Percentiles rank a stretch among this genome's conserved stretches.
Evolutionary conservation across 345 rosid genomes (phyloP).

Genomic region (Syzygium aqueum): DNA sequence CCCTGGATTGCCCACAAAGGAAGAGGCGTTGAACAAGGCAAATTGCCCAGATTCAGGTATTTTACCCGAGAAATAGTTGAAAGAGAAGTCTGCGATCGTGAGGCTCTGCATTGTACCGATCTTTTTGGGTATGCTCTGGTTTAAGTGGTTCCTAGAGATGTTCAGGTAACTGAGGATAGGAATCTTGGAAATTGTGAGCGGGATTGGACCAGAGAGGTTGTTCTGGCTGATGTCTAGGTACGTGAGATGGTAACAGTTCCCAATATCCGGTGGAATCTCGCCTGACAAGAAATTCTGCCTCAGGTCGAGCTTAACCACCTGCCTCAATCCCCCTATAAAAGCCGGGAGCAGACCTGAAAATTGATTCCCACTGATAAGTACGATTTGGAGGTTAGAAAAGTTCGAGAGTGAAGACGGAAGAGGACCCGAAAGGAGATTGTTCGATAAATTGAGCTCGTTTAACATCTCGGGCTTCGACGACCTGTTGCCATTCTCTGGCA

Average conservation of each 20-base stretch:
- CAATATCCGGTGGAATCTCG: conserved; percentile 37
- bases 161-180: conserved; percentile 50
- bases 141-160: conserved; percentile 49
- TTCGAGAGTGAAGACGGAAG: conserved; percentile 47
- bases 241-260: conserved; percentile 40
- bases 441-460: conserved; percentile 45
- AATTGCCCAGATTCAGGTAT: conserved; percentile 57
- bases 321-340: conserved; percentile 33
- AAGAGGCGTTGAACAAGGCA: conserved; percentile 38
- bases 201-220: conserved; percentile 53
- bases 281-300: conserved; percentile 45
- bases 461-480: conserved; percentile 27
- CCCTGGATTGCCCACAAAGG: conserved; percentile 53
- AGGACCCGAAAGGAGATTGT: conserved; percentile 42
- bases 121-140: conserved; percentile 22
- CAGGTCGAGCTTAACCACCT: conserved; percentile 37
- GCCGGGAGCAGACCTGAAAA: conserved; percentile 44
- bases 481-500: conserved; percentile 23
- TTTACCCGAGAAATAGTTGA: conserved; percentile 52
- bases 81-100: conserved; percentile 54
- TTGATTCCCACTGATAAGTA: conserved; percentile 41
- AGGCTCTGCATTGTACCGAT: conserved; percentile 56
- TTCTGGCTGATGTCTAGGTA: conserved; percentile 64
- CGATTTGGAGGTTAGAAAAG: conserved; percentile 42
- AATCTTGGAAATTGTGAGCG: conserved; percentile 29